Evolutionary conservation across 2,329 filamentous ascomycete species (phyloP).

Genomic region (Colletotrichum sp.): DNA sequence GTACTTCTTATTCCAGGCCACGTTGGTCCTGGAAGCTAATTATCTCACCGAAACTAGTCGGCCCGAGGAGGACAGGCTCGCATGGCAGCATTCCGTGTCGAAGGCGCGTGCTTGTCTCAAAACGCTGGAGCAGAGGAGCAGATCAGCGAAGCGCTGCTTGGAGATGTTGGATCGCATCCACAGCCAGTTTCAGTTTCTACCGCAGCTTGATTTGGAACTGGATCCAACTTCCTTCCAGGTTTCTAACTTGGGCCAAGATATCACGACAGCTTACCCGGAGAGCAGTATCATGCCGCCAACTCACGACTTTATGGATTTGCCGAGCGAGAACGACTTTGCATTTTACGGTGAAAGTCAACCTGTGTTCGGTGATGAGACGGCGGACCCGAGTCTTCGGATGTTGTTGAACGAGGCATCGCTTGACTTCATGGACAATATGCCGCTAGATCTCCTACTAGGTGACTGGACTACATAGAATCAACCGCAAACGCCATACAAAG

Average conservation of each 20-base stretch:
- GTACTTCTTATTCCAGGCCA: slow-evolving; percentile 50
- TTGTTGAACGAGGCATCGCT: not conserved
- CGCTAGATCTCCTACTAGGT: not conserved
- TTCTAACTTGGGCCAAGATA: not conserved
- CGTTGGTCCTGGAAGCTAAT: slow-evolving; percentile 45
- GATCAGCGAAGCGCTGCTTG: not conserved
- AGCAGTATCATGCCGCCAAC: not conserved
- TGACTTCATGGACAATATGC: slow-evolving; percentile 6
- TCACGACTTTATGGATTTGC: not conserved
- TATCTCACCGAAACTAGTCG: not conserved
- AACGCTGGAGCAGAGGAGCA: not conserved
- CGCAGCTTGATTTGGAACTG: not conserved
- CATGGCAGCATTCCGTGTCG: slow-evolving; percentile 6
- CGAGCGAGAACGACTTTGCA: slow-evolving; percentile 1
- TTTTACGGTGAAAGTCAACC: not conserved
- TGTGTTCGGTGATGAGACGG: not conserved
- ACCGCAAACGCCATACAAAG: not conserved
- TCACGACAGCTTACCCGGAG: not conserved
- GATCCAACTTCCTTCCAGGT: not conserved
- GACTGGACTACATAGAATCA: not conserved
- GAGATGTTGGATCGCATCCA: slow-evolving; percentile 7
- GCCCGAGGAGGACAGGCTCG: not conserved
- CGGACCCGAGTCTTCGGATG: not conserved
- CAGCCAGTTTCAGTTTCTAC: not conserved
- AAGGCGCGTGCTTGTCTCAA: not conserved